Base-by-base conservation (phyloP, 2,329 filamentous ascomycete genomes). In the Clonostachys chloroleuca region DNA sequence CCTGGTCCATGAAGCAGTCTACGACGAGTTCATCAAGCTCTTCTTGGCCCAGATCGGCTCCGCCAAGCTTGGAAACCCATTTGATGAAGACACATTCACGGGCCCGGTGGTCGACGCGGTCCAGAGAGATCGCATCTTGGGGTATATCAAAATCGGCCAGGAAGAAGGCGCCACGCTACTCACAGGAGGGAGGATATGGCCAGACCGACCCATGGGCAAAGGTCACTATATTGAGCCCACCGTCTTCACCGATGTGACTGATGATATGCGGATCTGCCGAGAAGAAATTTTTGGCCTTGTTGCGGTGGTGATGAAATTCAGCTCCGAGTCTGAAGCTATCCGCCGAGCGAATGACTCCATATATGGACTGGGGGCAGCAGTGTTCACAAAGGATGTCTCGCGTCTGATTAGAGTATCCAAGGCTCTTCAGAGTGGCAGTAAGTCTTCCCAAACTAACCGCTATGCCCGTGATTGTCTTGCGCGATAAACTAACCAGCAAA, bases 251-350 rank as follows among this genome's bases (percentile, higher is more conserved):
- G 77, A 92, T 70, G 95, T 90, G 73, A 89, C 76, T 2, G 90
- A 95, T 62, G 68, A 73, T 56, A 95, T 95, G 91, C 78, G 77
- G 49, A 87, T 95, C 52, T 82, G 84, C 3, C 75, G 75, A 45
- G 89, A 95, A 62, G 90, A 95, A 66, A 95, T 95, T 49, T 95
- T 95, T 54, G 90, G 90, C 0, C 90, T 91, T 1, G 89, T 95
- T 47, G 87, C 95, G 81, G 84, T 83, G 45, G 85, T 95, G 49
- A 75, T 95, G 14, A 72, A 82, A 9, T 95, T 95, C 67, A 80
- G 77, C 12, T 12, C 45, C 33, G 33, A 41, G 1, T 81, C 88
- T 33, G 85, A 90, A 59, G 84, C 84, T 0, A 73, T 95, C 33
- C 56, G 61, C 18, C 80, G 89, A 34, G 91, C 90, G 34, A 95